Percentiles rank a stretch among this genome's conserved stretches.
These are phyloP conservation scores for Coniochaeta sp. DNA, from an alignment of 2,329 filamentous ascomycete species.

Conservation along the genomic window DNA sequence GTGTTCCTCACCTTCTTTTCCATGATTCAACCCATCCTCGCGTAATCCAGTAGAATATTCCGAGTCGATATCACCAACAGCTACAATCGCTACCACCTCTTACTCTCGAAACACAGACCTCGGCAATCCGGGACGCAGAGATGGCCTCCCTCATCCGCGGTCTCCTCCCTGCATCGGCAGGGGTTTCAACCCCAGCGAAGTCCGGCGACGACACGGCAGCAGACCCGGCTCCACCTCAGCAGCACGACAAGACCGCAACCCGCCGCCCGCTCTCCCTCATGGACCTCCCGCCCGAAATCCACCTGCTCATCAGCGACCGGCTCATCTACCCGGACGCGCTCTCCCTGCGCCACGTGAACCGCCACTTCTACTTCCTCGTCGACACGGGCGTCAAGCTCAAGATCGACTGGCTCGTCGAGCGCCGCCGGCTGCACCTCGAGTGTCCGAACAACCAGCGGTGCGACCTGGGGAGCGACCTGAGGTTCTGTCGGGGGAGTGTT, in stretches of 20 bases:
- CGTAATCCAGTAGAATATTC: not conserved
- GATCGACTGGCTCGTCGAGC: conserved; percentile 61
- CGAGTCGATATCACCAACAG: too few relatives aligned
- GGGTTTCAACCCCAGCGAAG: not conserved
- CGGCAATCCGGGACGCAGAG: not conserved
- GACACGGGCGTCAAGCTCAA: conserved; percentile 60
- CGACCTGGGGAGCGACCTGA: conserved; percentile 50
- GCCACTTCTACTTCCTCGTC: conserved; percentile 56
- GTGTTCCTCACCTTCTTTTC: not conserved
- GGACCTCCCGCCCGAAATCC: conserved; percentile 58
- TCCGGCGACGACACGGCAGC: not conserved
- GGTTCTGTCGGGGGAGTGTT: conserved; percentile 54
- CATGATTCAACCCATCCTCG: too few relatives aligned
- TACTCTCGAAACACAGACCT: not conserved
- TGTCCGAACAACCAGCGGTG: conserved; percentile 54
- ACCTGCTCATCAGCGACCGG: conserved; percentile 50
- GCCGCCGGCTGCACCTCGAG: conserved; percentile 55
- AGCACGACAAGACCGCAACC: not conserved
- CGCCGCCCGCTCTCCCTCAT: conserved; percentile 25
- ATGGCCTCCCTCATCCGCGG: not conserved
- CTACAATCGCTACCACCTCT: not conserved
- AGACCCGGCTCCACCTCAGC: not conserved
- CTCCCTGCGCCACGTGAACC: conserved; percentile 59
- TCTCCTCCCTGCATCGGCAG: not conserved
- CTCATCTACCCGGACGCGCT: conserved; percentile 66